Evolutionary conservation across 768 basidiomycete species (phyloP).

Genomic region (Lactarius pseudohatsudake): DNA sequence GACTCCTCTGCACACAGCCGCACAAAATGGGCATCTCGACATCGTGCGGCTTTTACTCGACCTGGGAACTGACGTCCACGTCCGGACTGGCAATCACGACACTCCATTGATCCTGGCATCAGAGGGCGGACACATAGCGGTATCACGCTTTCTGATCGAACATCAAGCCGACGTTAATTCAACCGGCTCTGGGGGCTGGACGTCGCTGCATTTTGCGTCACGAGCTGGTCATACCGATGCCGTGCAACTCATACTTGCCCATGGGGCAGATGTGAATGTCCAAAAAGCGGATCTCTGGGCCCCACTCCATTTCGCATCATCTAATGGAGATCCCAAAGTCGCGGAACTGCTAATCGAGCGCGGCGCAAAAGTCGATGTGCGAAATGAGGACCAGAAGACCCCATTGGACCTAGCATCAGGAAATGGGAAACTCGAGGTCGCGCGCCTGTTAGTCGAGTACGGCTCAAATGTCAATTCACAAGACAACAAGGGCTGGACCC

Average conservation of each 20-base stretch:
- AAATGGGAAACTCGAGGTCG: neutral
- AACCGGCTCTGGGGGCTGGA: neutral
- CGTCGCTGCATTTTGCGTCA: neutral
- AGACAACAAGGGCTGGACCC: neutral
- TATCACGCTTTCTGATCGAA: neutral
- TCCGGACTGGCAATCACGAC: neutral
- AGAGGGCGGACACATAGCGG: neutral
- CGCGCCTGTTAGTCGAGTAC: neutral
- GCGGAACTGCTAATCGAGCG: neutral
- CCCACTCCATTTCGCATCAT: conserved; percentile 7
- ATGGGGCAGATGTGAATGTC: neutral
- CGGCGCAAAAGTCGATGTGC: neutral
- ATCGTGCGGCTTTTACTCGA: neutral
- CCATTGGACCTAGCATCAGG: neutral
- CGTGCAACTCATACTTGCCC: neutral
- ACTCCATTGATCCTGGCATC: conserved; percentile 8
- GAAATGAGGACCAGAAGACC: neutral
- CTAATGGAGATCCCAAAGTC: neutral
- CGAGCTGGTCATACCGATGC: neutral
- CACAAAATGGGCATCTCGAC: neutral
- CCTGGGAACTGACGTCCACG: neutral
- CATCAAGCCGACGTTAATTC: neutral
- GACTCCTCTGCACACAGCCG: neutral
- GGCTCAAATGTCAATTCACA: neutral
- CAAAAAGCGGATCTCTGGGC: neutral